Evolutionary conservation across 2,329 filamentous ascomycete species (phyloP).

Genomic region (Aspergillus fumigatus): DNA sequence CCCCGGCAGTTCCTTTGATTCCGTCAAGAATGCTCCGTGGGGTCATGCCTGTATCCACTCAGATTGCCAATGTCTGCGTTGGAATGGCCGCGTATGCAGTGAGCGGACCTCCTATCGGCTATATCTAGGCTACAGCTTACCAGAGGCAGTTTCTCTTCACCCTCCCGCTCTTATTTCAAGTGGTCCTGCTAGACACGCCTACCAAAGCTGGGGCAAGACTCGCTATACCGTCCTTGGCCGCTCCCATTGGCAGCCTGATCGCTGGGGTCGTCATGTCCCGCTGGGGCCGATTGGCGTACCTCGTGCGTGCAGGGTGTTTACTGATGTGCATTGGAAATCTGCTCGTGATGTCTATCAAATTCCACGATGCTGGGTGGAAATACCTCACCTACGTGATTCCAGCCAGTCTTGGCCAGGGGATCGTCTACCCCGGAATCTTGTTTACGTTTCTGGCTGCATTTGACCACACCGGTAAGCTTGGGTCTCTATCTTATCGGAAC

Average conservation of each 20-base stretch:
- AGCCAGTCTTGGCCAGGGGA: constrained; percentile 45
- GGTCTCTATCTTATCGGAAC: background rate
- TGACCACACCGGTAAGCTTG: constrained; percentile 51
- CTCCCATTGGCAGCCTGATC: constrained; percentile 41
- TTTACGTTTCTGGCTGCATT: constrained; percentile 62
- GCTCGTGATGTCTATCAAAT: constrained; percentile 38
- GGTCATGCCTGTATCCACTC: constrained; percentile 50
- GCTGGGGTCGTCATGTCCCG: constrained; percentile 46
- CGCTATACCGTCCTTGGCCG: constrained; percentile 43
- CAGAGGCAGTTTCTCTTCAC: constrained; percentile 43
- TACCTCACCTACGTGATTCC: constrained; percentile 44
- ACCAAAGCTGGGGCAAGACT: constrained; percentile 43
- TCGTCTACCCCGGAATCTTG: constrained; percentile 47
- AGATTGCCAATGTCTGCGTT: constrained; percentile 56
- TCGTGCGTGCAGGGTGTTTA: constrained; percentile 38
- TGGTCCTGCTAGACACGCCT: constrained; percentile 39
- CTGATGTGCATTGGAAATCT: constrained; percentile 45
- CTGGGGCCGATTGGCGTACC: constrained; percentile 40
- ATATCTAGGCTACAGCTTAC: background rate
- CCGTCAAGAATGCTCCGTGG: constrained; percentile 52
- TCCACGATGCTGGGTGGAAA: constrained; percentile 43
- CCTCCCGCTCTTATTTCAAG: constrained; percentile 43
- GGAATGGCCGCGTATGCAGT: constrained; percentile 61
- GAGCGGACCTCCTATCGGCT: constrained; percentile 23
- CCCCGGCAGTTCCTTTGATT: constrained; percentile 42